Base-by-base conservation (phyloP, 495 filamentous ascomycete genomes). In the Rostrohypoxylon terebratum region DNA sequence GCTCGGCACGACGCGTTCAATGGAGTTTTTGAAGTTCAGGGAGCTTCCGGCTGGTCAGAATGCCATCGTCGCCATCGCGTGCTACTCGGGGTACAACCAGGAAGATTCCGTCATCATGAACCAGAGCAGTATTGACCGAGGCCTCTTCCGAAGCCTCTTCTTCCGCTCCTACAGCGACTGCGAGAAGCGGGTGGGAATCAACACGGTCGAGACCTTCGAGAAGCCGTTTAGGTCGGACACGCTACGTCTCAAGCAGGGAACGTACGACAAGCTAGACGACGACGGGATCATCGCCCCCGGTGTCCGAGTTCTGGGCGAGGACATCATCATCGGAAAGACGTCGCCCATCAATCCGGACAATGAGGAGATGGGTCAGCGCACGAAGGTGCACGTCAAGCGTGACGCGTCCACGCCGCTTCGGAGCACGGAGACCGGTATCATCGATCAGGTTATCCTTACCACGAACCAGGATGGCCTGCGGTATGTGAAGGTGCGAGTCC, bases 61-160 rank as follows among this genome's bases (percentile, higher is more conserved):
- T 74, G 96, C 96, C 20, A 98, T 99, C 74, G 96, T 99, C 11
- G 96, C 96, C 38, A 98, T 99, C 84, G 88, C 92, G 50, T 94
- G 91, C 79, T 99, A 98, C 82, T 97, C 94, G 14, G 96, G 96
- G n/a, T 99, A 98, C 86, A 98, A 99, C 79, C 96, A 98, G 80
- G 96, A 99, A 93, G 96, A 99, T 88, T 98, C 96, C 21, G 96
- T 99, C 59, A 96, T 99, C 73, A 98, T 99, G 96, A 99, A 98
- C 81, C 96, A 99, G 81, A 96, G 93, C 83, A 96, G 93, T 73
- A 98, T 98, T 74, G 96, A 99, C 75, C 92, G 96, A 66, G 96
- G 96, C 36, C 84, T 99, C 9, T 98, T 98, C 91, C 90, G 96
- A 77, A 96, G 93, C 89, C 84, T 99, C 16, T 99, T 98, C 86